These are phyloP conservation scores for Rhodotorula taiwanensis DNA, from an alignment of 768 basidiomycete genomes.

Conservation along the genomic window DNA sequence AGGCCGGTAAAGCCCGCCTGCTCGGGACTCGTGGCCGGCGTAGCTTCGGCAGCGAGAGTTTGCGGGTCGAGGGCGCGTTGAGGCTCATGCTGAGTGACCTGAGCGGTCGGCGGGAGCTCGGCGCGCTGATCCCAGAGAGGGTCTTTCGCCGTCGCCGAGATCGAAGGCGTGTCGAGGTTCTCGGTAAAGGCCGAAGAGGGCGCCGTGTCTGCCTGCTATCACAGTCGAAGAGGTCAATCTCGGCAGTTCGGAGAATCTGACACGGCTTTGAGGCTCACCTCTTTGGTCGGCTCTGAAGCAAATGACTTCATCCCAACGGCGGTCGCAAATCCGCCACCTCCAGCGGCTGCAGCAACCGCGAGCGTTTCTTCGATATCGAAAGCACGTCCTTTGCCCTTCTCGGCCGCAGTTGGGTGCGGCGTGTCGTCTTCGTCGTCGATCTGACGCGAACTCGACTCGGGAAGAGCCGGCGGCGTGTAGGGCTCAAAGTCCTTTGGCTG, in stretches of 20 bases:
- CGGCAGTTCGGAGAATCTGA: no score
- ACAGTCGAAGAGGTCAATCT: no score
- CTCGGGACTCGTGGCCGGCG: slow-evolving; percentile 5
- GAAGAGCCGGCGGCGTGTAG: slow-evolving; percentile 18
- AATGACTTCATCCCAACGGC: no score
- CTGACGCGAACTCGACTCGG: no score
- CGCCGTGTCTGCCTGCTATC: background rate
- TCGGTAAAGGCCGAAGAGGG: background rate
- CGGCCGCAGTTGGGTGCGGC: background rate
- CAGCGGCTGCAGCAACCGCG: no score
- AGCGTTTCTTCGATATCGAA: no score
- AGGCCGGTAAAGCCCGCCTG: slow-evolving; percentile 17
- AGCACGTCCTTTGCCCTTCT: slow-evolving; percentile 16
- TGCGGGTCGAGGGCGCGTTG: slow-evolving; percentile 11
- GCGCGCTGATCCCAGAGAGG: slow-evolving; percentile 4
- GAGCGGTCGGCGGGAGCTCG: no score
- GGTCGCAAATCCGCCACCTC: no score
- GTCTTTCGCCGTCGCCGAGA: background rate
- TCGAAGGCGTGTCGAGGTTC: background rate
- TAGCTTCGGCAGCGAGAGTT: background rate
- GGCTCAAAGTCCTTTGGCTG: slow-evolving; percentile 18
- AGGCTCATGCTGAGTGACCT: no score
- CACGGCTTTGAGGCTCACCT: no score
- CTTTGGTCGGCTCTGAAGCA: no score
- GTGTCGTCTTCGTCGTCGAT: no score